A percentile compares a stretch with the other conserved stretches of the same genome.
Conservation (phyloP, 352 stramenopile species). For the Phytophthora palmivora region DNA sequence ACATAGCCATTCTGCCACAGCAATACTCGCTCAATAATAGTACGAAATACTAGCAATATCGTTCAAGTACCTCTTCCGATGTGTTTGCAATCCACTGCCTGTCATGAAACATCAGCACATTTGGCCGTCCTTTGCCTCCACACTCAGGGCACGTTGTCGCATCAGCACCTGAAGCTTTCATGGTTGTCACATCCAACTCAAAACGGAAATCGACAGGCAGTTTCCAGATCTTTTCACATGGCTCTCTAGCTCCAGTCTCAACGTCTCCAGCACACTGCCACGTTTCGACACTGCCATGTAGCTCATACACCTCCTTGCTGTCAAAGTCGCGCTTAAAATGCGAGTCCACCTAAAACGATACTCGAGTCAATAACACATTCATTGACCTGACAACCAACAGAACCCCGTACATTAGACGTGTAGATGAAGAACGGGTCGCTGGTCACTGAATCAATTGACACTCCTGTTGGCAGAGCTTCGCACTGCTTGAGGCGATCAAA, state of each 20-base stretch:
- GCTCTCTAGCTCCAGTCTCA: slow-evolving; percentile 39
- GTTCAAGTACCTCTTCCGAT: slow-evolving; percentile 56
- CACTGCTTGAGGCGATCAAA: slow-evolving; percentile 49
- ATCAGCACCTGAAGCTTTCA: slow-evolving; percentile 53
- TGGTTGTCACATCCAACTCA: slow-evolving; percentile 65
- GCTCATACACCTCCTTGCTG: slow-evolving; percentile 82
- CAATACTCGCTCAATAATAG: no score
- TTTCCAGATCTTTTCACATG: slow-evolving; percentile 64
- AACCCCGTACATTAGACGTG: slow-evolving; percentile 87
- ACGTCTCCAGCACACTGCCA: slow-evolving; percentile 77
- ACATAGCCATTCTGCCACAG: slow-evolving; percentile 62
- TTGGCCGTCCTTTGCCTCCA: slow-evolving; percentile 71
- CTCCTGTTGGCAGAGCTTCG: slow-evolving; percentile 37
- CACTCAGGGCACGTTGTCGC: slow-evolving; percentile 64
- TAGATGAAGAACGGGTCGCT: slow-evolving; percentile 91
- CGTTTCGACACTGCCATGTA: slow-evolving; percentile 88
- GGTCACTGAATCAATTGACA: slow-evolving; percentile 41
- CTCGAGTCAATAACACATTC: background rate
- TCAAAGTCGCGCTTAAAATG: slow-evolving; percentile 87
- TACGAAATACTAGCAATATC: no score
- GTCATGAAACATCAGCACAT: slow-evolving; percentile 94
- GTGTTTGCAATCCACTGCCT: slow-evolving; percentile 83
- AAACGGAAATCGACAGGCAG: slow-evolving; percentile 65
- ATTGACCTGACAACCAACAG: background rate
- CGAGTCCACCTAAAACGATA: slow-evolving; percentile 71